Base-by-base conservation (phyloP, 2,329 filamentous ascomycete species). In the Nigrospora sphaerica region DNA sequence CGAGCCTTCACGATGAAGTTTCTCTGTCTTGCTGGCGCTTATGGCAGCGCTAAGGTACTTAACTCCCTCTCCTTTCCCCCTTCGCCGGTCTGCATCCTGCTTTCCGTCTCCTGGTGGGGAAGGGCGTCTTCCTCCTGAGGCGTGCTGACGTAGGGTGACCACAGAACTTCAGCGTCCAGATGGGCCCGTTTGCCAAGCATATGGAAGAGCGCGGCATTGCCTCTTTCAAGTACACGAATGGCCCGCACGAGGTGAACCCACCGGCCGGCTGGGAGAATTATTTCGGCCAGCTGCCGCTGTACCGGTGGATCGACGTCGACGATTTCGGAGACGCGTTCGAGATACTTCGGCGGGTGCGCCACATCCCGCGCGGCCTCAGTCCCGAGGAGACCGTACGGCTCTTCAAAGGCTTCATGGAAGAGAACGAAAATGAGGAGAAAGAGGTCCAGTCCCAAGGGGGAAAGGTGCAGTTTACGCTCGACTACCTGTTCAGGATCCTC, bases 21-120 rank as follows among this genome's bases (percentile, higher is more conserved):
- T 39, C 54, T 61, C 3, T 61, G 59, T 46, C 52, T 61, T 10
- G 57, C 57, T 7, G 59, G 59, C 14, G 57, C 59, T 11, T 61
- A 58, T 39, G 59, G 57, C 45, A 59, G 54, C 42, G 56, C 55
- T 36, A 53, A 58, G 52, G 58, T 51, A 32, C 72, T 72, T 0
- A 64, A 63, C 6, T 77, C 80, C 49, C 67, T 72, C 52, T 80
- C 75, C 10, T 9, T 10, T 6, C 23, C 23, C 10, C 23, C 23
- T 2, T 6, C 23, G 10, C 23, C 4, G 23, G 6, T 10, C 4
- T 9, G 2, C 6, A 2, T 9, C 7, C 23, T 6, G 23, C 7
- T 28, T 28, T 28, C 23, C 19, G 23, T 9, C 23, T 6, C 4
- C 23, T 7, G 23, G 23, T 9, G 7, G 2, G 6, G 23, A 10